Conservation (phyloP, 2,329 filamentous ascomycete genomes). For the Herpotrichia juniperi region DNA sequence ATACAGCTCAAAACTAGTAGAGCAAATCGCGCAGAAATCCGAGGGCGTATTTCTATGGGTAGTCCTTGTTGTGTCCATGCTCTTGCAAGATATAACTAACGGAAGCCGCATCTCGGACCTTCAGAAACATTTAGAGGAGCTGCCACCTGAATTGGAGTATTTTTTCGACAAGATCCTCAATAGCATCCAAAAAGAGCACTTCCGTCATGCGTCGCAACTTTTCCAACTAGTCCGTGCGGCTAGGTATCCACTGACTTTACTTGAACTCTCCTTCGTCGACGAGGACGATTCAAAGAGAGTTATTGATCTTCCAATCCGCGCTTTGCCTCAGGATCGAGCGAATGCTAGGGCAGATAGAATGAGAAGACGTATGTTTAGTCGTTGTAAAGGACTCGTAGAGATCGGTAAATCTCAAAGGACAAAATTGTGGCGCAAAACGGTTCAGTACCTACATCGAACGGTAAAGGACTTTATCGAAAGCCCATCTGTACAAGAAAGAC, state of each 20-base stretch:
- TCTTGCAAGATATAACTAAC: slow-evolving; percentile 15
- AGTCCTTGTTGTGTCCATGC: slow-evolving; percentile 16
- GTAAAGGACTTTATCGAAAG: neutral
- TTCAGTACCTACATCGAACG: neutral
- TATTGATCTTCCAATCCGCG: neutral
- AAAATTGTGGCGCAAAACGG: neutral
- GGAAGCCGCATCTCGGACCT: slow-evolving; percentile 12
- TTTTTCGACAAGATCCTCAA: slow-evolving; percentile 20
- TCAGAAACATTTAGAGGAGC: slow-evolving; percentile 7
- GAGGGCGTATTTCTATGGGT: slow-evolving; percentile 27
- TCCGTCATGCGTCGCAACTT: slow-evolving; percentile 16
- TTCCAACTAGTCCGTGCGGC: slow-evolving; percentile 15
- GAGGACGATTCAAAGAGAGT: slow-evolving; percentile 6
- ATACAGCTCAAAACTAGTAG: neutral
- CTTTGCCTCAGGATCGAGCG: neutral
- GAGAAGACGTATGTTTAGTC: neutral
- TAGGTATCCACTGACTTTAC: slow-evolving; percentile 6
- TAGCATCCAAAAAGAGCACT: slow-evolving; percentile 7
- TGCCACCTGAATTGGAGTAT: slow-evolving; percentile 17
- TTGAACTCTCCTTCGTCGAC: slow-evolving; percentile 18
- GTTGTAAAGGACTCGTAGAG: neutral
- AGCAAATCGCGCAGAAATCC: slow-evolving; percentile 13
- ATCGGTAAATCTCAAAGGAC: neutral
- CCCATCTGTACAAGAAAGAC: neutral
- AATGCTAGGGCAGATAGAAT: neutral